Conservation (phyloP, 2,329 filamentous ascomycete species). For the Aspergillus hiratsukae region DNA sequence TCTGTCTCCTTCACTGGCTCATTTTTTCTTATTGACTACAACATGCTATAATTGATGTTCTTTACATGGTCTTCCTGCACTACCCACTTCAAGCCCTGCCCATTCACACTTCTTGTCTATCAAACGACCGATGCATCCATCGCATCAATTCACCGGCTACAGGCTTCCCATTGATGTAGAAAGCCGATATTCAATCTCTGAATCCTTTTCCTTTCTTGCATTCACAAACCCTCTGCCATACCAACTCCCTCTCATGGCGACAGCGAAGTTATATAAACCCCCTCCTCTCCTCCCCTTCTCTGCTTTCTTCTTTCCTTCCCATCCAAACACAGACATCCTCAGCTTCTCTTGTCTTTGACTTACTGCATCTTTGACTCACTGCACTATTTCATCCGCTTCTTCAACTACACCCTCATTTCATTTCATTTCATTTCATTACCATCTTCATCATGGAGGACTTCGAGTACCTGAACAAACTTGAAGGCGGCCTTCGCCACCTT, state of each 20-base stretch:
- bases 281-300: not conserved
- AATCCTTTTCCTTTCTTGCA: conserved; percentile 1
- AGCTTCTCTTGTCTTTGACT: not conserved
- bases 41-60: not conserved
- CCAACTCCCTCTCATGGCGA: not conserved
- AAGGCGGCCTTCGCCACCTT: conserved; percentile 22
- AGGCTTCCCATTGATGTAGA: conserved; percentile 9
- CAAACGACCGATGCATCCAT: conserved; percentile 12
- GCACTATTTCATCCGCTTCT: not conserved
- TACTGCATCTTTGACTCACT: not conserved
- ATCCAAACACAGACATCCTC: not conserved
- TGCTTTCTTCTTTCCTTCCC: not conserved
- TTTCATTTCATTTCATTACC: conserved; percentile 1
- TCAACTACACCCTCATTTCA: not conserved
- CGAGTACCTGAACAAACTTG: conserved; percentile 16
- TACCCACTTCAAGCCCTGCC: not conserved
- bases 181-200: conserved; percentile 13
- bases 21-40: not conserved
- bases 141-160: conserved; percentile 11
- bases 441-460: conserved; percentile 19
- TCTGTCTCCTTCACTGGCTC: not conserved
- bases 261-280: not conserved
- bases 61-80: not conserved
- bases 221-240: not conserved
- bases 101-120: conserved; percentile 8